Percentiles rank a stretch among this genome's conserved stretches.
Evolutionary conservation across 768 basidiomycete species (phyloP).

Genomic region (Kwoniella newhampshirensis): DNA sequence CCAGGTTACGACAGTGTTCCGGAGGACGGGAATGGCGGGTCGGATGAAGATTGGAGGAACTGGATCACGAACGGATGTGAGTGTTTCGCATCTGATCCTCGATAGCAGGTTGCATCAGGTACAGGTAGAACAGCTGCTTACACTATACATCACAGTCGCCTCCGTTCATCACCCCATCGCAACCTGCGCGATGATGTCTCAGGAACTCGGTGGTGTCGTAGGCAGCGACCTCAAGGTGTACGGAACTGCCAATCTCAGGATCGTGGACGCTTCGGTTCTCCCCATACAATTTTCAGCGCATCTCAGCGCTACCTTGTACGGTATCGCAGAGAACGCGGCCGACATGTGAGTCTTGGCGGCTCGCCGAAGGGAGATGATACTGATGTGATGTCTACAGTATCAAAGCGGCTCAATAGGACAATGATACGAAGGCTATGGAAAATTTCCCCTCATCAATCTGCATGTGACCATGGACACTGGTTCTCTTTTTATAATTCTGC

Average conservation of each 20-base stretch:
- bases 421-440: too few species aligned
- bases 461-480: too few species aligned
- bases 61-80: constrained; percentile 20
- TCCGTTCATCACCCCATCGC: constrained; percentile 60
- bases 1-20: constrained; percentile 55
- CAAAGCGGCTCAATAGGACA: constrained; percentile 20
- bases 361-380: background rate
- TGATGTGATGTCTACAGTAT: constrained; percentile 8
- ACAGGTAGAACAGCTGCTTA: background rate
- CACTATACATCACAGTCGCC: constrained; percentile 40
- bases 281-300: constrained; percentile 62
- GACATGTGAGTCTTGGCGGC: constrained; percentile 42
- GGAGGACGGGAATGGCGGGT: constrained; percentile 13
- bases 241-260: constrained; percentile 63
- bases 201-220: constrained; percentile 61
- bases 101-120: background rate
- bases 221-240: constrained; percentile 62
- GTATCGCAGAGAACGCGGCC: constrained; percentile 59
- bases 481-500: too few species aligned
- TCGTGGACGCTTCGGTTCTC: constrained; percentile 60
- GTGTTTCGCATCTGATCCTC: background rate
- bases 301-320: constrained; percentile 54
- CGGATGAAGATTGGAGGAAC: constrained; percentile 15
- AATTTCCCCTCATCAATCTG: too few species aligned
- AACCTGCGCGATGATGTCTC: constrained; percentile 64